Base-by-base conservation (phyloP, 1,284 basidiomycete genomes). In the Trichosporon coremiiforme region DNA sequence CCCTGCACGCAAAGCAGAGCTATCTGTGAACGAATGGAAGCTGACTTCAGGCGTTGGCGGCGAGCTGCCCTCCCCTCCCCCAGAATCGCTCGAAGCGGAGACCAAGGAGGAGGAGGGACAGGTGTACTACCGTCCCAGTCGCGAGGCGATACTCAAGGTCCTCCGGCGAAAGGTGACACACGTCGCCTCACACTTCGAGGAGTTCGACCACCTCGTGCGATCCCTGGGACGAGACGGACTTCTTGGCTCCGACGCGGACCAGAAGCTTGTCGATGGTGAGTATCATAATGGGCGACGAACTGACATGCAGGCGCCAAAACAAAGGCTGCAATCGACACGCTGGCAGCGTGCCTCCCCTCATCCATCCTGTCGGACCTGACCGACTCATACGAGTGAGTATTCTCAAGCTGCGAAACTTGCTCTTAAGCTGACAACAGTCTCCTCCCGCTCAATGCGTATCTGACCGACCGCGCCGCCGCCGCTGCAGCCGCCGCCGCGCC, bases 181-280 rank as follows among this genome's bases (percentile, higher is more conserved):
- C 62, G 71, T 82, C 31, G 74, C 77, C 0, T 22, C 66, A 8
- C 72, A 75, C 62, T 79, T 76, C 66, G 73, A 73, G 55, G 74
- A 75, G 55, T 82, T 82, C 57, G 81, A 82, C 70, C 80, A 81
- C 66, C 73, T 81, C 20, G 74, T 81, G 1, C 72, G 81, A 47
- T 66, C 66, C 4, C 69, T 81, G 4, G 76, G 73, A 0, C 67
- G 75, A 29, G 80, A 82, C 64, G 81, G 80, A 2, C 65, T 82
- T 57, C 50, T 78, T 13, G 74, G 66, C 1, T n/a, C 47, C 9
- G 70, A 66, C 1, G 70, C 63, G 1, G 70, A 76, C 45, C 41
- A 31, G 13, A 67, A 75, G 22, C 74, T 79, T 0, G 68, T 79
- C 0, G 69, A 66, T 4, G 65, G 79, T 80, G 60, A 72, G 80